These are phyloP conservation scores for Triglochin maritima DNA, from an alignment of 106 monocot genomes.

Conservation along the genomic window DNA sequence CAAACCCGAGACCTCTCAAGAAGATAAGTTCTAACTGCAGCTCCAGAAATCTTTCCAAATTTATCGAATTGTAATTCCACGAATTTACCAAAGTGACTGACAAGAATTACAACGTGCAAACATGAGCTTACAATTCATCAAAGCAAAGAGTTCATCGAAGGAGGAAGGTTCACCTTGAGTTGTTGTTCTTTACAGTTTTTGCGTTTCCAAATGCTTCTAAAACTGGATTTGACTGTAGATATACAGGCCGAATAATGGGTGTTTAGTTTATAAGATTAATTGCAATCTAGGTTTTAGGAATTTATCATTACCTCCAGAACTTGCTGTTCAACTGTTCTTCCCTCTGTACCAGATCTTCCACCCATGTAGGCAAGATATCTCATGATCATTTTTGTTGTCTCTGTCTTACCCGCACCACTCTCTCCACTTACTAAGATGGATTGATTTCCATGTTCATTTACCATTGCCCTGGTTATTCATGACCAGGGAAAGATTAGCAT, in stretches of 20 bases:
- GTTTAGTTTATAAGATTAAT: neutral
- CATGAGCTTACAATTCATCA: neutral
- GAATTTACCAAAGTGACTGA: constrained; percentile 95
- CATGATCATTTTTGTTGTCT: constrained; percentile 98
- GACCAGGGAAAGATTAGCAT: neutral
- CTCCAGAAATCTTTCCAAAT: constrained; percentile 93
- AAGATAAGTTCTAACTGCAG: constrained; percentile 84
- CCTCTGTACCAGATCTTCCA: constrained; percentile 69
- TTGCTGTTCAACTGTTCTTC: constrained; percentile 91
- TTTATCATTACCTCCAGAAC: constrained; percentile 66
- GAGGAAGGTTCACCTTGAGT: constrained; percentile 55
- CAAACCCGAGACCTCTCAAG: constrained; percentile 90
- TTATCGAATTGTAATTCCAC: constrained; percentile 97
- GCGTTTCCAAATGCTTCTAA: constrained; percentile 95
- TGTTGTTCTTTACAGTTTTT: constrained; percentile 94
- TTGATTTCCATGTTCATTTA: constrained; percentile 79
- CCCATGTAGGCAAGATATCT: constrained; percentile 96
- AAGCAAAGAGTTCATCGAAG: neutral
- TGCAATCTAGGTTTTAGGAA: neutral
- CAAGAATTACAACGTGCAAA: neutral
- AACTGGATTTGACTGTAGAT: constrained; percentile 86
- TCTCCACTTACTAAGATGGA: constrained; percentile 91
- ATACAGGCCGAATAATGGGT: no score
- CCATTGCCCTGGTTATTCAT: constrained; percentile 54
- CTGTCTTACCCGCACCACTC: constrained; percentile 95